Conservation (phyloP, 2,329 filamentous ascomycete species). For the Cladobotryum protrusum region DNA sequence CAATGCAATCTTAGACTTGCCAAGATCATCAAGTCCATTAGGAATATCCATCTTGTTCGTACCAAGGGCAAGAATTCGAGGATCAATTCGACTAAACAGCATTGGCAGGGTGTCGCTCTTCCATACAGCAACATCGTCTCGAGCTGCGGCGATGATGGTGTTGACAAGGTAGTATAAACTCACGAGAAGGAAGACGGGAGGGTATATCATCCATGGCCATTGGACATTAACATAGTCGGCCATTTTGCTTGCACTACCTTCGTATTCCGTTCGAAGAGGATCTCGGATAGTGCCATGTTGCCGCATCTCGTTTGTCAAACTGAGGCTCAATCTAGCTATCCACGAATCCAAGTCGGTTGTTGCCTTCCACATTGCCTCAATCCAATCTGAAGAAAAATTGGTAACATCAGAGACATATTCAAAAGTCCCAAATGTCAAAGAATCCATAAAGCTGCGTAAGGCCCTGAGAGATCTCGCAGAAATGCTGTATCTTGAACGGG, state of each 20-base stretch:
- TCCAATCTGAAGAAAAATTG: conserved; percentile 33
- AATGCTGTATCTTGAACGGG: too few species aligned
- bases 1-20: too few species aligned
- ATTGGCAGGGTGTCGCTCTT: too few species aligned
- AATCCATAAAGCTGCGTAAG: conserved; percentile 20
- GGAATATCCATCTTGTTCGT: too few species aligned
- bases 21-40: too few species aligned
- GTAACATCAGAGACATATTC: conserved; percentile 21
- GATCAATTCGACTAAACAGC: too few species aligned
- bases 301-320: conserved; percentile 32
- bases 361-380: conserved; percentile 31
- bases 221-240: conserved; percentile 27
- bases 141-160: too few species aligned
- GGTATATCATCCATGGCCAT: conserved; percentile 33
- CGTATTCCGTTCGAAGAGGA: conserved; percentile 15
- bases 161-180: too few species aligned
- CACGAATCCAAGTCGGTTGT: conserved; percentile 24
- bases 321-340: conserved; percentile 28
- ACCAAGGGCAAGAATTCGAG: too few species aligned
- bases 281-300: conserved; percentile 21
- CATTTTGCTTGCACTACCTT: conserved; percentile 25
- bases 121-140: too few species aligned
- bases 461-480: too few species aligned
- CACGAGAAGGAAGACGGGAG: conserved; percentile 26
- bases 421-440: conserved; percentile 26